These are phyloP conservation scores for Talaromyces verruculosus DNA, from an alignment of 2,329 filamentous ascomycete species.

Conservation along the genomic window DNA sequence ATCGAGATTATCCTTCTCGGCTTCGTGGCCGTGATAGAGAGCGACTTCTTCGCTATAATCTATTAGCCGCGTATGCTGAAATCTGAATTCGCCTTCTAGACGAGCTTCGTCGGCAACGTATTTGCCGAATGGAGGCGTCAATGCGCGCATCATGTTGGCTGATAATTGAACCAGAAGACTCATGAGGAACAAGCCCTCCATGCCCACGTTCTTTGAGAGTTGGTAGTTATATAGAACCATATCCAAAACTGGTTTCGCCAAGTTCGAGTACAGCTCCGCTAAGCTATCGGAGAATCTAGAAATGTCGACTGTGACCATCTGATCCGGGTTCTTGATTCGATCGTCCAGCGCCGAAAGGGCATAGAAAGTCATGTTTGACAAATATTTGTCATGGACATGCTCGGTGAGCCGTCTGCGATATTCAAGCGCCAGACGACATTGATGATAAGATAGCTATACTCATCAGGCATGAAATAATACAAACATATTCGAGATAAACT, in stretches of 20 bases:
- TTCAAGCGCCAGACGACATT: slow-evolving; percentile 88
- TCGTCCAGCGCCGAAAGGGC: slow-evolving; percentile 93
- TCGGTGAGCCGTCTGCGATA: slow-evolving; percentile 94
- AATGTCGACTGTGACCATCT: slow-evolving; percentile 94
- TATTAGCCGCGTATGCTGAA: slow-evolving; percentile 90
- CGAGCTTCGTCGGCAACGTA: slow-evolving; percentile 96
- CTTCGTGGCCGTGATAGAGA: slow-evolving; percentile 85
- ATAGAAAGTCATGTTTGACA: slow-evolving; percentile 98
- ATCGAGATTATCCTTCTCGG: slow-evolving; percentile 93
- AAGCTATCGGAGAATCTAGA: slow-evolving; percentile 94
- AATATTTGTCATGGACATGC: slow-evolving; percentile 90
- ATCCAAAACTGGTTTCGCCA: slow-evolving; percentile 90
- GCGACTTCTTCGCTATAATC: slow-evolving; percentile 96
- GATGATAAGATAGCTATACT: slow-evolving; percentile 85
- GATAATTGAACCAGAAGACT: slow-evolving; percentile 89
- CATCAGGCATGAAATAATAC: slow-evolving; percentile 7
- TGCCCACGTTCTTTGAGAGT: slow-evolving; percentile 89
- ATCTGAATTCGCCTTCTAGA: slow-evolving; percentile 92
- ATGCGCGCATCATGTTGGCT: slow-evolving; percentile 84
- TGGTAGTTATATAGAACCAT: slow-evolving; percentile 98
- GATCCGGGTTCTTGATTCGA: slow-evolving; percentile 96
- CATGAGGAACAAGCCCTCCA: slow-evolving; percentile 95
- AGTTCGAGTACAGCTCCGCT: slow-evolving; percentile 91
- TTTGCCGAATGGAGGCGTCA: slow-evolving; percentile 95
- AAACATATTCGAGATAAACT: slow-evolving; percentile 30